Evolutionary conservation across 1,284 basidiomycete species (phyloP).

Genomic region (Wolfiporia cocos): DNA sequence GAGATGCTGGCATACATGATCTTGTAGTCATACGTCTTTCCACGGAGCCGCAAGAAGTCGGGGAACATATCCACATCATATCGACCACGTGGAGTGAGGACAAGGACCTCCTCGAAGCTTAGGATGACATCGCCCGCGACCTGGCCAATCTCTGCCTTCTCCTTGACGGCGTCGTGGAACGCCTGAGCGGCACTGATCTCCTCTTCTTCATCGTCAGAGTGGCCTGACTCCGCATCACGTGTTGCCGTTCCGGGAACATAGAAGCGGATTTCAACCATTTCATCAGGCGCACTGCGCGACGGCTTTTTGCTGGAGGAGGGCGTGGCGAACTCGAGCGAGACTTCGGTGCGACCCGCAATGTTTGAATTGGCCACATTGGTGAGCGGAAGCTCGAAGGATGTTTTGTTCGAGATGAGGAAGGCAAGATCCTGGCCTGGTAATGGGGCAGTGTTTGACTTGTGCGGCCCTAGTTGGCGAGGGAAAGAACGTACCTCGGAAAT

Average conservation of each 20-base stretch:
- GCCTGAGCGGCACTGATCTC: conserved; percentile 90
- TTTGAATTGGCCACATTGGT: conserved; percentile 92
- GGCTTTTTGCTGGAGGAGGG: conserved; percentile 43
- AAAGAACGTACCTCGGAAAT: conserved; percentile 75
- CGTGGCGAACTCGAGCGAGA: conserved; percentile 89
- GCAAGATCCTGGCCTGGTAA: conserved; percentile 82
- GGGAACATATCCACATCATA: conserved; percentile 99
- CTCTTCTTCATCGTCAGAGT: conserved; percentile 64
- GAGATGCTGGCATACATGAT: conserved; percentile 90
- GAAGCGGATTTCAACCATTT: conserved; percentile 95
- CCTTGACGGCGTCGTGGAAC: conserved; percentile 96
- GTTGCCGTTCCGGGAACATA: conserved; percentile 86
- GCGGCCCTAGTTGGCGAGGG: no score
- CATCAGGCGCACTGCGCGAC: conserved; percentile 58
- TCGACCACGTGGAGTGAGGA: conserved; percentile 92
- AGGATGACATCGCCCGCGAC: conserved; percentile 91
- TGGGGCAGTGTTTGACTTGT: no score
- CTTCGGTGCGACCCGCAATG: conserved; percentile 95
- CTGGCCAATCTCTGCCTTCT: conserved; percentile 93
- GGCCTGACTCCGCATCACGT: conserved; percentile 64
- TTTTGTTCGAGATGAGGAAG: conserved; percentile 88
- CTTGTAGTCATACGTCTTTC: conserved; percentile 99
- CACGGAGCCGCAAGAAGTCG: conserved; percentile 89
- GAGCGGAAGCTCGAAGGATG: conserved; percentile 90
- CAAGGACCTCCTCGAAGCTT: conserved; percentile 95